Percentiles rank a stretch among this genome's conserved stretches.
Evolutionary conservation across 176 grass and related monocot genomes (phyloP).

Genomic region (Oryza officinalis): DNA sequence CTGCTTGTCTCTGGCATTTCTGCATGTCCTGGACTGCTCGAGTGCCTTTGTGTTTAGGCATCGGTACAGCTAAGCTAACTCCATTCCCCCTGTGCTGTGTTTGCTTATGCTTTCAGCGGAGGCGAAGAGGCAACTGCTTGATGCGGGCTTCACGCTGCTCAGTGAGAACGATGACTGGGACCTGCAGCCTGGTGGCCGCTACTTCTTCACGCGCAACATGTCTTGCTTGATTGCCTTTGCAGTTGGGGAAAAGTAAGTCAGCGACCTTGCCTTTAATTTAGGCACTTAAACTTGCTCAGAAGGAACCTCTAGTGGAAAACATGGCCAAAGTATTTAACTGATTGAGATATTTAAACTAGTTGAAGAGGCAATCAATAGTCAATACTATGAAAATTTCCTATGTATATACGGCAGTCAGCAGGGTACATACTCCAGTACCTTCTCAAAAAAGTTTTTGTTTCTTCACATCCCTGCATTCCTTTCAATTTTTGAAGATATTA

Average conservation of each 20-base stretch:
- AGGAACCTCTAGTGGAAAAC: neutral
- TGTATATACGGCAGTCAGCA: neutral
- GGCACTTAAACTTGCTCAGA: neutral
- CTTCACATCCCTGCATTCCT: neutral
- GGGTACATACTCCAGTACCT: neutral
- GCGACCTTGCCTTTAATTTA: neutral
- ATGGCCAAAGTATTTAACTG: neutral
- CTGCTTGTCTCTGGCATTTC: neutral
- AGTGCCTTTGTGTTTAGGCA: neutral
- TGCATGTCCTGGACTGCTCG: neutral
- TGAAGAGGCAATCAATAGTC: neutral
- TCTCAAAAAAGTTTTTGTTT: neutral
- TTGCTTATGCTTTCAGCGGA: conserved; percentile 53
- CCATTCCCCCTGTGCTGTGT: neutral
- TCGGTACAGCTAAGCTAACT: neutral
- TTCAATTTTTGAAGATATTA: no score
- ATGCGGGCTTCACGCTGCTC: conserved; percentile 72
- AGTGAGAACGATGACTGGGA: conserved; percentile 95
- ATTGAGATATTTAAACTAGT: neutral
- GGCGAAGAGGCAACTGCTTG: conserved; percentile 85
- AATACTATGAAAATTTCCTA: neutral
- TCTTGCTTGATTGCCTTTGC: conserved; percentile 88
- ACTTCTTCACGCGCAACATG: conserved; percentile 98
- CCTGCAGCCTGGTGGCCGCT: conserved; percentile 86
- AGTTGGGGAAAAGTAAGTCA: conserved; percentile 71